These are phyloP conservation scores for Bonia amplexicaulis DNA, from an alignment of 176 grass and related monocot species.

Conservation along the genomic window DNA sequence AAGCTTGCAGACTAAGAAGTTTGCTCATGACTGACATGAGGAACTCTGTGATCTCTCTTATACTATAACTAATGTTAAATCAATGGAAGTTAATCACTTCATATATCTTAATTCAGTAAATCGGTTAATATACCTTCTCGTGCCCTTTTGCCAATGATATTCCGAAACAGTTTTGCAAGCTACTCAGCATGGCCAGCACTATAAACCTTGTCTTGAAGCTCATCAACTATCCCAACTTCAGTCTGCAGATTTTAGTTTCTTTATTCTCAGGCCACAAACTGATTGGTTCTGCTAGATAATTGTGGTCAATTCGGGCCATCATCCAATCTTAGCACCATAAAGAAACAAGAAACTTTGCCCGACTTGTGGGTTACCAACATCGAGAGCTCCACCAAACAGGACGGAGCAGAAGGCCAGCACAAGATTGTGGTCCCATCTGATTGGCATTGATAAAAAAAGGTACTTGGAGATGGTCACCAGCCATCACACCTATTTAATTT, in stretches of 20 bases:
- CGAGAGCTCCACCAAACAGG: conserved; percentile 41
- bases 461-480: conserved; percentile 30
- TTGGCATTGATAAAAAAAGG: conserved; percentile 22
- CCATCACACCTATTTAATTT: conserved; percentile 6
- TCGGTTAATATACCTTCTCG: not conserved
- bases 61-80: not conserved
- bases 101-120: not conserved
- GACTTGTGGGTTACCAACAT: conserved; percentile 30
- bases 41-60: not conserved
- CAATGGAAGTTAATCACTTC: not conserved
- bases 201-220: not conserved
- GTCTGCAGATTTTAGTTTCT: not conserved
- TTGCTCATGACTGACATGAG: not conserved
- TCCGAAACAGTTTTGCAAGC: not conserved
- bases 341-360: conserved; percentile 22
- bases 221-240: not conserved
- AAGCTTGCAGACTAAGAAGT: not conserved
- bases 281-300: conserved; percentile 28
- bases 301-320: conserved; percentile 22
- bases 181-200: not conserved
- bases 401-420: conserved; percentile 19
- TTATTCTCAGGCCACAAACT: not conserved
- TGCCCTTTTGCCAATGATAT: not conserved
- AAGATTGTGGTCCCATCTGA: conserved; percentile 32
- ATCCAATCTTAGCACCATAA: conserved; percentile 22